phyloP scores from a whole-genome alignment of 305 asterid species.

The Striga hermonthica region DNA sequence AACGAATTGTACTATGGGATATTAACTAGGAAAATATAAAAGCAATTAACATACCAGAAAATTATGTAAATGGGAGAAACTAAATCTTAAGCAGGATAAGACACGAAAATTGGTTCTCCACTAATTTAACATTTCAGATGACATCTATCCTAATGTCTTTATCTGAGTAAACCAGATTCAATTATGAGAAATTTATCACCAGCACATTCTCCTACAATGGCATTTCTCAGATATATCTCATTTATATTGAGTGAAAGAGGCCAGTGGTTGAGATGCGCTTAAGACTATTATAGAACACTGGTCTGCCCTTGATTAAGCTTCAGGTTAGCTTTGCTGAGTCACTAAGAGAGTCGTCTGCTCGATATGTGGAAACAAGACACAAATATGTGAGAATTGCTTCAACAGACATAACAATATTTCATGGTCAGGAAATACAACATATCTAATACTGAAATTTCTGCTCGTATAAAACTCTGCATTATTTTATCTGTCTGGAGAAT shows the following conservation, averaged over 20 bases:
- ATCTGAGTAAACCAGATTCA: conserved; percentile 13
- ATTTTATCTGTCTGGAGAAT: conserved; percentile 1
- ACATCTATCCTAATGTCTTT: conserved; percentile 1
- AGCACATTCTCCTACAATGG: conserved; percentile 23
- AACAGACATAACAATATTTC: conserved; percentile 14
- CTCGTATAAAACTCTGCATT: conserved; percentile 15
- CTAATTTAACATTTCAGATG: conserved; percentile 16
- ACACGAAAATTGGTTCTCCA: neutral
- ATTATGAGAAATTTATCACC: conserved; percentile 18
- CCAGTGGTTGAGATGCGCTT: conserved; percentile 14
- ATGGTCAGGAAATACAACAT: neutral
- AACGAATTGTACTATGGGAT: conserved; percentile 6
- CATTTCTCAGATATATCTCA: conserved; percentile 13
- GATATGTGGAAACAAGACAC: conserved; percentile 13
- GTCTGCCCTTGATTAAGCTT: conserved; percentile 14
- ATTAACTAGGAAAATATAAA: neutral
- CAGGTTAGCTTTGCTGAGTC: too few relatives aligned
- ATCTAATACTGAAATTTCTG: conserved; percentile 12
- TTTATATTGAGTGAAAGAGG: conserved; percentile 2
- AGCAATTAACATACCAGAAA: conserved; percentile 5
- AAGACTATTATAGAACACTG: conserved; percentile 2
- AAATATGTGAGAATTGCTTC: conserved; percentile 20
- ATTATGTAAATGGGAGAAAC: neutral
- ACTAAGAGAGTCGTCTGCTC: conserved; percentile 1
- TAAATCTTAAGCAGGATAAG: conserved; percentile 12